phyloP scores from a whole-genome alignment of 106 monocot genomes.

The Dioscorea dumetorum region DNA sequence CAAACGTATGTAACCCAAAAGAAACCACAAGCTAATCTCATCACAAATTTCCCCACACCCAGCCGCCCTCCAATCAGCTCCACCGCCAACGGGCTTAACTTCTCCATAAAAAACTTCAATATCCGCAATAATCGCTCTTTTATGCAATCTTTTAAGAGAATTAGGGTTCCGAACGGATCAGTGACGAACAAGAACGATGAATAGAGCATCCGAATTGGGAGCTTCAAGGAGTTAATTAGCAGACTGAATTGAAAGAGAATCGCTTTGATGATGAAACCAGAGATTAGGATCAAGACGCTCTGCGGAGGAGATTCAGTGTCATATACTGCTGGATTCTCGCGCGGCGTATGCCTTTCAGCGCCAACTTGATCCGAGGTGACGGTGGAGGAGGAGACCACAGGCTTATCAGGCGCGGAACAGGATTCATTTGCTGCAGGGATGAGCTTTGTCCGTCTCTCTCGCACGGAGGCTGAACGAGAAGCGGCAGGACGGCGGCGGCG shows the following conservation, averaged over 20 bases:
- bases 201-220: slow-evolving; percentile 48
- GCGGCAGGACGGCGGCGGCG: not conserved
- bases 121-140: slow-evolving; percentile 15
- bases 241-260: slow-evolving; percentile 53
- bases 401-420: not conserved
- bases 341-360: not conserved
- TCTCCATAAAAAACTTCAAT: slow-evolving; percentile 10
- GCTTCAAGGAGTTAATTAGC: slow-evolving; percentile 22
- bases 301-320: slow-evolving; percentile 6
- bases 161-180: slow-evolving; percentile 53
- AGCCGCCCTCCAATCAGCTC: slow-evolving; percentile 13
- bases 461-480: not conserved
- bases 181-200: slow-evolving; percentile 29
- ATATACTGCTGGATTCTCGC: not conserved
- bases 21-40: slow-evolving; percentile 36
- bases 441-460: not conserved
- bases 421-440: not conserved
- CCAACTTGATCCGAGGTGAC: slow-evolving; percentile 7
- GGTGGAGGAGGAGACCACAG: slow-evolving; percentile 3
- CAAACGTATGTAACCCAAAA: slow-evolving; percentile 72
- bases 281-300: slow-evolving; percentile 23
- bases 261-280: slow-evolving; percentile 47
- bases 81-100: not conserved
- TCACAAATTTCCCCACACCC: slow-evolving; percentile 22
- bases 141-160: slow-evolving; percentile 1